Percentiles rank a stretch among this genome's conserved stretches.
phyloP scores from a whole-genome alignment of 257 asterid species.

The Solanum pinnatisectum region DNA sequence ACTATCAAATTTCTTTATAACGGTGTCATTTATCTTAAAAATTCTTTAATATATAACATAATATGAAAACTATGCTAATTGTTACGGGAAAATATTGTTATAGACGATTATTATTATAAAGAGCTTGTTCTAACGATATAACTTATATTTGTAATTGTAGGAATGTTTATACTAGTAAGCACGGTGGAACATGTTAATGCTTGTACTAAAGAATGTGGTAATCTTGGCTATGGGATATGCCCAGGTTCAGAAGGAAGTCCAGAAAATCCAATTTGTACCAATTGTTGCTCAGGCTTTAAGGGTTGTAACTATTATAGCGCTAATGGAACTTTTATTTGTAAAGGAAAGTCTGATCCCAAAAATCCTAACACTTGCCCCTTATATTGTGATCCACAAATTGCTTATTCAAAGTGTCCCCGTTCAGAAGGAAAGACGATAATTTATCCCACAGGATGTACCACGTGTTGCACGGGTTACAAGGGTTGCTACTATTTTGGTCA shows the following conservation, averaged over 20 bases:
- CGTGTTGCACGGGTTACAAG: neutral
- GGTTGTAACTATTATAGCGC: neutral
- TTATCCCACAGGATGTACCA: neutral
- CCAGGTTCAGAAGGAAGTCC: neutral
- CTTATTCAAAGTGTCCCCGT: neutral
- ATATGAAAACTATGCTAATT: no score
- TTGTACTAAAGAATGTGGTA: neutral
- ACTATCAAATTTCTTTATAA: neutral
- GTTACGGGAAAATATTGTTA: neutral
- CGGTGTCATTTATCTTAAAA: neutral
- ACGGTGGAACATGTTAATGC: neutral
- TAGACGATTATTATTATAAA: neutral
- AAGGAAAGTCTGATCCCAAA: neutral
- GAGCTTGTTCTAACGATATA: neutral
- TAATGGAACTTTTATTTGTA: neutral
- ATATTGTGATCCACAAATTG: neutral
- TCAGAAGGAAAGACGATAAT: neutral
- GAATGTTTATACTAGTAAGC: neutral
- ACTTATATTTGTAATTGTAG: neutral
- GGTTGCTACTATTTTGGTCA: neutral
- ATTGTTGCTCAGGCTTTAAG: neutral
- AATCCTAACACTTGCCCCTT: neutral
- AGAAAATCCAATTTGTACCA: neutral
- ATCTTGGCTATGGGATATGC: neutral
- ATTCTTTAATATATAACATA: no score